Conservation (phyloP, 306 rosid genomes). For the Cucumis melo region DNA sequence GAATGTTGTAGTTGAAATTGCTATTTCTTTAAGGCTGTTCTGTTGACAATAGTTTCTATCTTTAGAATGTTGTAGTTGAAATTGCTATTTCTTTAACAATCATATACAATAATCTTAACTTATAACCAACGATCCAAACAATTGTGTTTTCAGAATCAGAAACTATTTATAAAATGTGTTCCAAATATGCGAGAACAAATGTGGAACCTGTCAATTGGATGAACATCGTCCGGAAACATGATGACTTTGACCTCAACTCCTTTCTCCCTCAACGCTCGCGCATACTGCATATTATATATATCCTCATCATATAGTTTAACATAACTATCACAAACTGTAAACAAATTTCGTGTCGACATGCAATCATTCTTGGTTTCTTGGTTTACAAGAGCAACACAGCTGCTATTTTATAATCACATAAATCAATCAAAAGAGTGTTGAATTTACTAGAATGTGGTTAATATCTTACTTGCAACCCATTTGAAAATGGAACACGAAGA, state of each 20-base stretch:
- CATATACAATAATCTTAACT: background rate
- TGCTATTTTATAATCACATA: background rate
- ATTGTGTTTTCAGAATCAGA: background rate
- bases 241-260: conserved; percentile 54
- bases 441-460: background rate
- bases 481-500: conserved; percentile 51
- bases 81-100: background rate
- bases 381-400: background rate
- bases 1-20: background rate
- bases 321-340: background rate
- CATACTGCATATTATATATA: conserved; percentile 42
- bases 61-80: background rate
- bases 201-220: conserved; percentile 60
- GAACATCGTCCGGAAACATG: conserved; percentile 70
- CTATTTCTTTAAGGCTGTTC: background rate
- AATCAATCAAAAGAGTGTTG: background rate
- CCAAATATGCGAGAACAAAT: background rate
- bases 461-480: conserved; percentile 56
- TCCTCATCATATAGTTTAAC: background rate
- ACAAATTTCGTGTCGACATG: background rate
- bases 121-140: background rate
- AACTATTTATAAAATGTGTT: background rate
- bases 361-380: background rate
- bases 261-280: conserved; percentile 69
- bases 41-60: background rate